Evolutionary conservation across 1,139 yeast species (phyloP).

Genomic region (Taiozyma sp.): DNA sequence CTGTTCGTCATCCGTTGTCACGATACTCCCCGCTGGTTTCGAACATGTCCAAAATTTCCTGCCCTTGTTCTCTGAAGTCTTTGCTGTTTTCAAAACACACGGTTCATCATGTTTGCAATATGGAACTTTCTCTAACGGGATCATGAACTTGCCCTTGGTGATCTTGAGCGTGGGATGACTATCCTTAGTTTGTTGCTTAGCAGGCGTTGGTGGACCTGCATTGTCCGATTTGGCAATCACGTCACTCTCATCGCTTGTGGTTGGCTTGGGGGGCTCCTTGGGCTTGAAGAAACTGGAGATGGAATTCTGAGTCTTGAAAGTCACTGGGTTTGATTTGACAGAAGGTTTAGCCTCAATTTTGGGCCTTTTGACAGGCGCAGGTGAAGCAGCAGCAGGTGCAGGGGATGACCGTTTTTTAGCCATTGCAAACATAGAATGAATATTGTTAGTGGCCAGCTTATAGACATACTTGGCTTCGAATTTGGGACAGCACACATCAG

Average conservation of each 20-base stretch:
- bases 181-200: neutral
- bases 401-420: conserved; percentile 11
- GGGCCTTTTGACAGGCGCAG: neutral
- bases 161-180: conserved; percentile 2
- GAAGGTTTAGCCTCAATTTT: neutral
- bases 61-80: conserved; percentile 42
- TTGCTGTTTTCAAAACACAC: conserved; percentile 46
- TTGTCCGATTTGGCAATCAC: too few species aligned
- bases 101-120: conserved; percentile 45
- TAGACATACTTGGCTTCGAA: conserved; percentile 57
- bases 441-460: conserved; percentile 48
- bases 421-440: conserved; percentile 45
- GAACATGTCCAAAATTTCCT: conserved; percentile 59
- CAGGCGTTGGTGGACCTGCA: neutral
- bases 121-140: conserved; percentile 33
- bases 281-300: conserved; percentile 27
- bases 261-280: neutral
- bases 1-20: conserved; percentile 13
- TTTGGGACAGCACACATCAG: conserved; percentile 24
- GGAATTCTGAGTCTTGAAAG: conserved; percentile 17
- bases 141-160: conserved; percentile 15
- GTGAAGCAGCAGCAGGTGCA: neutral
- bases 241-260: neutral
- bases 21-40: conserved; percentile 28
- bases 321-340: neutral